A percentile compares a stretch with the other conserved stretches of the same genome.
phyloP scores from a whole-genome alignment of 2,329 filamentous ascomycete genomes.

The Akanthomyces muscarius region DNA sequence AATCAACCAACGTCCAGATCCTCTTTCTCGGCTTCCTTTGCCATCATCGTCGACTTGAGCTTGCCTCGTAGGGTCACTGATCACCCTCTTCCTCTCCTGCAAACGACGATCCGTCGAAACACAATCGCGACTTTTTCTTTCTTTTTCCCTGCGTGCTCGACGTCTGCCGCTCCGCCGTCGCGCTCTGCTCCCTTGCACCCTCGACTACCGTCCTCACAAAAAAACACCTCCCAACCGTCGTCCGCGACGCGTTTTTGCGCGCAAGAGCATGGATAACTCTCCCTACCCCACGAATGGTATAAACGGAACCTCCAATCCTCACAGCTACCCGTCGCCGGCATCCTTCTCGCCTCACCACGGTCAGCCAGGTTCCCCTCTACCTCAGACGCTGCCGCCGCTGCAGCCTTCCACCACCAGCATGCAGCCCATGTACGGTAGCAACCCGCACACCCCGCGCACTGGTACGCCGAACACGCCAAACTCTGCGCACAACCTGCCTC shows the following conservation, averaged over 20 bases:
- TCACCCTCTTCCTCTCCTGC: background rate
- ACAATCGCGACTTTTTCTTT: constrained; percentile 2
- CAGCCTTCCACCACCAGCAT: constrained; percentile 43
- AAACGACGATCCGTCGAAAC: constrained; percentile 1
- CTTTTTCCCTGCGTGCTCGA: background rate
- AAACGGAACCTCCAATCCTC: constrained; percentile 48
- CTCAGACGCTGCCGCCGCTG: constrained; percentile 54
- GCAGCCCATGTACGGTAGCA: constrained; percentile 50
- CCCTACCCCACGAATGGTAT: constrained; percentile 53
- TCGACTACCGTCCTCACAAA: constrained; percentile 18
- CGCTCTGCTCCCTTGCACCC: background rate
- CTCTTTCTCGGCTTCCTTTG: background rate
- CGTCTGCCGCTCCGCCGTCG: constrained; percentile 11
- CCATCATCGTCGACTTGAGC: constrained; percentile 2
- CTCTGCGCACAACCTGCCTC: constrained; percentile 48
- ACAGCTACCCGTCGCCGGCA: constrained; percentile 49
- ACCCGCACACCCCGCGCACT: constrained; percentile 59
- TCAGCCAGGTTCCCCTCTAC: constrained; percentile 44
- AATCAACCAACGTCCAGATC: constrained; percentile 15
- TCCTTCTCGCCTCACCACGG: constrained; percentile 50
- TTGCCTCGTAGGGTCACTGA: background rate
- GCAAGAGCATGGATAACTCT: constrained; percentile 51
- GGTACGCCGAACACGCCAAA: constrained; percentile 61
- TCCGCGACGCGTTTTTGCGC: constrained; percentile 32
- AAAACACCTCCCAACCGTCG: constrained; percentile 21